These are phyloP conservation scores for Debaryomycetaceae sp. DNA, from an alignment of 1,139 yeast genomes.

Conservation along the genomic window DNA sequence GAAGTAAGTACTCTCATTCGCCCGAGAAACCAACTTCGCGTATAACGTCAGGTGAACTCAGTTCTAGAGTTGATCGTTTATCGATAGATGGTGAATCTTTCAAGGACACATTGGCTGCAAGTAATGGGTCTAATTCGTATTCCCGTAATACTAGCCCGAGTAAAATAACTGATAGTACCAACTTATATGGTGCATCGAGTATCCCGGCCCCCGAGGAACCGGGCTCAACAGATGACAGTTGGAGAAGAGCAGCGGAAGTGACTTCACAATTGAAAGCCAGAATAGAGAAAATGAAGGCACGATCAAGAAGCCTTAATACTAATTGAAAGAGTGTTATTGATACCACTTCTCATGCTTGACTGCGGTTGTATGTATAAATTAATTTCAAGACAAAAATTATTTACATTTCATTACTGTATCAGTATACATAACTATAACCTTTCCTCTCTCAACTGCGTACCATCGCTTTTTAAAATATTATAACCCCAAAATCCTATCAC, in stretches of 20 bases:
- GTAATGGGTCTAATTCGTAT: conserved; percentile 11
- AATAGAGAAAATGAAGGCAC: conserved; percentile 85
- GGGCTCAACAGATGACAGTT: conserved; percentile 63
- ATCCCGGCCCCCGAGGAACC: conserved; percentile 7
- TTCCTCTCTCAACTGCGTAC: conserved; percentile 45
- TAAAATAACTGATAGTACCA: conserved; percentile 10
- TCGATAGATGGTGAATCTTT: conserved; percentile 37
- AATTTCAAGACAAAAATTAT: no score
- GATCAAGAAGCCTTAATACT: conserved; percentile 30
- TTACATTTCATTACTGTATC: not conserved
- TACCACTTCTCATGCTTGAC: no score
- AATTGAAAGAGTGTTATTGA: no score
- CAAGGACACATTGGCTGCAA: conserved; percentile 15
- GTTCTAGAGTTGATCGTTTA: conserved; percentile 42
- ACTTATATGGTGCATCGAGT: conserved; percentile 13
- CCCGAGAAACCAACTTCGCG: conserved; percentile 10
- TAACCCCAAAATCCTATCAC: conserved; percentile 85
- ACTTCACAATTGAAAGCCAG: conserved; percentile 82
- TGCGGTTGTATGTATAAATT: not conserved
- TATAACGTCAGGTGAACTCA: conserved; percentile 38
- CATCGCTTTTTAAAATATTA: conserved; percentile 53
- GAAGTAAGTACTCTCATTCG: not conserved
- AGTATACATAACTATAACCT: conserved; percentile 14
- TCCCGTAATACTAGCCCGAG: conserved; percentile 16
- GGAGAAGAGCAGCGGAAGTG: conserved; percentile 89